phyloP scores from a whole-genome alignment of 805 yeast genomes.

The Yueomyces sinensis region DNA sequence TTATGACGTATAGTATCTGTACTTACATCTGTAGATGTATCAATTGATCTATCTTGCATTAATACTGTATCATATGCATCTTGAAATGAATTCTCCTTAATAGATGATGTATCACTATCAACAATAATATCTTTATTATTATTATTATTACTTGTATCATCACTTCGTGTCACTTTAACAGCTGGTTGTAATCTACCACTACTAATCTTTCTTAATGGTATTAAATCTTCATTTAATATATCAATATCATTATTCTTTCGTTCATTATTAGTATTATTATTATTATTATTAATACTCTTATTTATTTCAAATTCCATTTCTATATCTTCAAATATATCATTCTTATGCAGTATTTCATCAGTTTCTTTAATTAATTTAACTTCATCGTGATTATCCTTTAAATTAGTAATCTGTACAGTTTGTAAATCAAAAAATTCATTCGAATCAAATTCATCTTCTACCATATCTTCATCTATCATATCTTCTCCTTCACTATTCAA shows the following conservation, averaged over 20 bases:
- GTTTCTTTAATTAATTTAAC: constrained; percentile 3
- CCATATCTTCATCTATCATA: neutral
- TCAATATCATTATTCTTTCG: no score
- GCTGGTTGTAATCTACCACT: constrained; percentile 7
- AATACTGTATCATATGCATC: no score
- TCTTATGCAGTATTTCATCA: constrained; percentile 1
- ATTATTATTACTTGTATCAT: constrained; percentile 3
- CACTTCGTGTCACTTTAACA: constrained; percentile 9
- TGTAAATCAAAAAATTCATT: neutral
- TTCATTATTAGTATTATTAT: no score
- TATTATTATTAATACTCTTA: neutral
- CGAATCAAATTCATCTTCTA: neutral
- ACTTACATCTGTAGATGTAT: no score
- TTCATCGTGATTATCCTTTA: neutral
- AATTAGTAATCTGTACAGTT: neutral
- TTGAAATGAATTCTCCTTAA: no score
- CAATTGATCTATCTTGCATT: no score
- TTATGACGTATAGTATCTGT: neutral
- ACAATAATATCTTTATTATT: no score
- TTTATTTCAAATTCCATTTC: constrained; percentile 1
- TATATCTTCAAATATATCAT: neutral
- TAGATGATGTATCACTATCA: no score
- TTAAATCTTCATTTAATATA: no score
- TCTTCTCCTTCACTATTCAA: no score
- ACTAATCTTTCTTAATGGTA: neutral